These are phyloP conservation scores for Tephrocybe sp. DNA, from an alignment of 768 basidiomycete species.

Conservation along the genomic window DNA sequence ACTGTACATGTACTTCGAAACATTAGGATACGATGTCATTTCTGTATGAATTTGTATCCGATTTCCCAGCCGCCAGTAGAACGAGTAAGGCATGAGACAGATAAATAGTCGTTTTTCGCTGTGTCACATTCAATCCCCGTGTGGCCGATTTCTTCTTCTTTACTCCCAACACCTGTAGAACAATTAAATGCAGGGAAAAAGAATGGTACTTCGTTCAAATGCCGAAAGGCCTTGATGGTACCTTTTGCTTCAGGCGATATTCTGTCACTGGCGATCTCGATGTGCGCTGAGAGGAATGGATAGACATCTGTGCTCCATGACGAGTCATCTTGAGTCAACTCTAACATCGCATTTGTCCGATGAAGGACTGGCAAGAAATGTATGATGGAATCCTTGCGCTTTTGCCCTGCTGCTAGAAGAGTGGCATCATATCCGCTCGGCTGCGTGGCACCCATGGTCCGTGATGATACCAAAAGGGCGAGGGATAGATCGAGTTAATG, in stretches of 20 bases:
- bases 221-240: neutral
- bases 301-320: neutral
- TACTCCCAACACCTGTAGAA: slow-evolving; percentile 10
- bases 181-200: neutral
- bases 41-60: too few species aligned
- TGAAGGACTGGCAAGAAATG: slow-evolving; percentile 12
- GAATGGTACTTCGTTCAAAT: slow-evolving; percentile 1
- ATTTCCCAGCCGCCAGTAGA: neutral
- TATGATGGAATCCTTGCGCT: slow-evolving; percentile 10
- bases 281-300: neutral
- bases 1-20: too few species aligned
- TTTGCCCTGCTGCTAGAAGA: slow-evolving; percentile 12
- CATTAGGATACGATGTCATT: too few species aligned
- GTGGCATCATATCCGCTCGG: slow-evolving; percentile 22
- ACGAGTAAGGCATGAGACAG: slow-evolving; percentile 22
- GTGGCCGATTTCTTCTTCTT: slow-evolving; percentile 13
- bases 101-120: slow-evolving; percentile 20
- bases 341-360: neutral
- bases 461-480: slow-evolving; percentile 23
- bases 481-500: slow-evolving; percentile 4
- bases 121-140: slow-evolving; percentile 23
- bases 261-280: neutral
- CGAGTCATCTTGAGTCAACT: neutral
- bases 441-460: slow-evolving; percentile 20
- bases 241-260: neutral